These are phyloP conservation scores for Pisolithus orientalis DNA, from an alignment of 768 basidiomycete species.

Conservation along the genomic window DNA sequence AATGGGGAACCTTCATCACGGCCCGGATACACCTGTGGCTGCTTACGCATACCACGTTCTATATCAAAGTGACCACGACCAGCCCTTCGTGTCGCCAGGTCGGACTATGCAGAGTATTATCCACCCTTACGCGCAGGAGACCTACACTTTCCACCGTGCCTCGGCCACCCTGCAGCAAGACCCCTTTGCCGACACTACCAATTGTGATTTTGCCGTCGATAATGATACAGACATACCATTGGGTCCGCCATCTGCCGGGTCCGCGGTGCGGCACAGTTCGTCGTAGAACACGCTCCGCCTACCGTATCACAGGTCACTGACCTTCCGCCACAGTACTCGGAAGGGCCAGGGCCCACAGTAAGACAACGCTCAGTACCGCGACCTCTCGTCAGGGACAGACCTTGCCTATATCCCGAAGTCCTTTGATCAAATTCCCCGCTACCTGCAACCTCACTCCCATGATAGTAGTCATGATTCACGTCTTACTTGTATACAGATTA, in stretches of 20 bases:
- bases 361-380: constrained; percentile 1
- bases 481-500: no score
- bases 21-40: constrained; percentile 20
- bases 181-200: constrained; percentile 10
- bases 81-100: constrained; percentile 8
- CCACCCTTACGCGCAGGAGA: not conserved
- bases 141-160: constrained; percentile 5
- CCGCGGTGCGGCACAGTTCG: no score
- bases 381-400: constrained; percentile 6
- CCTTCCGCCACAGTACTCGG: no score
- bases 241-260: not conserved
- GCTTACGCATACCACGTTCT: constrained; percentile 31
- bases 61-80: constrained; percentile 14
- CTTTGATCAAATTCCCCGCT: constrained; percentile 1
- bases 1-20: constrained; percentile 12
- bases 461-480: not conserved
- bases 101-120: not conserved
- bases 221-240: constrained; percentile 14
- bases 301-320: no score
- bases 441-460: constrained; percentile 3
- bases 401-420: constrained; percentile 4
- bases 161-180: no score
- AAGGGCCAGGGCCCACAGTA: constrained; percentile 25
- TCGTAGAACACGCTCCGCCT: no score
- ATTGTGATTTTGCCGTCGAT: constrained; percentile 12